Evolutionary conservation across 768 basidiomycete genomes (phyloP).

Genomic region (Suillus decipiens): DNA sequence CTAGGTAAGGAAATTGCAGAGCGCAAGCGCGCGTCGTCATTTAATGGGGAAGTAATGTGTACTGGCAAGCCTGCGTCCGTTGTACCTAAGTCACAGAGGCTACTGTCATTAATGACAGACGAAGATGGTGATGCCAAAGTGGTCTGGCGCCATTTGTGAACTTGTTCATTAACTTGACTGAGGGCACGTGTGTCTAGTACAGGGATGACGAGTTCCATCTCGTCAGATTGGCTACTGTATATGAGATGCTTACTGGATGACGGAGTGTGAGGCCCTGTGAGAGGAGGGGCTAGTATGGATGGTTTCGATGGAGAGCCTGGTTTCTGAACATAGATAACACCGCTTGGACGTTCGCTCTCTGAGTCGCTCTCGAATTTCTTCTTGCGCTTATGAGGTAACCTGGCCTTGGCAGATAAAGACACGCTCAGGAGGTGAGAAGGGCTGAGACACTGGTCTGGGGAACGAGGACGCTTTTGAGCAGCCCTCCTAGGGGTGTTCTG

Average conservation of each 20-base stretch:
- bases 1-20: constrained; percentile 11
- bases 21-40: constrained; percentile 15
- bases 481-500: constrained; percentile 13
- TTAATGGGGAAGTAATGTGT: constrained; percentile 5
- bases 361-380: constrained; percentile 19
- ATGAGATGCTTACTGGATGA: constrained; percentile 39
- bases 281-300: constrained; percentile 32
- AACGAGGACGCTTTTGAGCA: constrained; percentile 28
- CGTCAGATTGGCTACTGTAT: constrained; percentile 70
- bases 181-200: constrained; percentile 26
- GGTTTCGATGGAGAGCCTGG: constrained; percentile 36
- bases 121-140: constrained; percentile 23
- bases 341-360: constrained; percentile 10
- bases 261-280: constrained; percentile 10
- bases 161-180: constrained; percentile 35
- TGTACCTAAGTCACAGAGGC: constrained; percentile 1
- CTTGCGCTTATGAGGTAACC: constrained; percentile 23
- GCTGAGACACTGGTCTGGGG: constrained; percentile 19
- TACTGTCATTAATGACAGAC: constrained; percentile 13
- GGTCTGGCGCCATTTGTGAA: constrained; percentile 46
- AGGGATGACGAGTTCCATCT: constrained; percentile 51
- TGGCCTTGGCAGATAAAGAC: constrained; percentile 18
- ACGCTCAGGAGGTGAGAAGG: background rate
- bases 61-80: background rate
- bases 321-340: constrained; percentile 16